phyloP scores from a whole-genome alignment of 345 rosid species.

The Aethionema arabicum region DNA sequence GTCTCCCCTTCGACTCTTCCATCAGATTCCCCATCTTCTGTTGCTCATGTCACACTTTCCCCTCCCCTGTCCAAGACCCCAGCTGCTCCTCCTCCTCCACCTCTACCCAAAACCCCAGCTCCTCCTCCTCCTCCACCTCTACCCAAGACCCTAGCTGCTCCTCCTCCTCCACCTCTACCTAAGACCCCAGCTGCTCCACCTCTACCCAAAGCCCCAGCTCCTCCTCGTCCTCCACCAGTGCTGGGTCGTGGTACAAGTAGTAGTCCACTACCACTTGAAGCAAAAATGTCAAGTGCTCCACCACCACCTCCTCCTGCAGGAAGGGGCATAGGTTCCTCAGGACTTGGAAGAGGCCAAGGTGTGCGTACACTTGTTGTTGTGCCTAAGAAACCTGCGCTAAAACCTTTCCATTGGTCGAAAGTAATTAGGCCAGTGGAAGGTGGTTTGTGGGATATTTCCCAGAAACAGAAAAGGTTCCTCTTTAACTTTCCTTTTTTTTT shows the following conservation, averaged over 20 bases:
- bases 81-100: conserved; percentile 12
- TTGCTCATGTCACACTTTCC: conserved; percentile 25
- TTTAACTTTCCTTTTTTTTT: conserved; percentile 10
- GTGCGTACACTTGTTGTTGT: conserved; percentile 44
- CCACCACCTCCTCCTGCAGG: conserved; percentile 75
- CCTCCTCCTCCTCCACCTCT: too few species aligned
- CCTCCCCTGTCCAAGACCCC: conserved; percentile 36
- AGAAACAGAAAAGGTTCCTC: conserved; percentile 60
- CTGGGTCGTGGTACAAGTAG: conserved; percentile 37
- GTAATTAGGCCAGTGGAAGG: conserved; percentile 89
- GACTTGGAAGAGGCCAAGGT: conserved; percentile 62
- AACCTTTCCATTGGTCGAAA: conserved; percentile 97
- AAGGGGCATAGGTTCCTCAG: conserved; percentile 54
- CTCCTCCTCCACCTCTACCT: too few species aligned
- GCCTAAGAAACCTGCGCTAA: conserved; percentile 67
- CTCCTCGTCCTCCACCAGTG: conserved; percentile 61
- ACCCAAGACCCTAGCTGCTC: too few species aligned
- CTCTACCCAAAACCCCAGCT: too few species aligned
- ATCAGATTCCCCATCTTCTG: conserved; percentile 26
- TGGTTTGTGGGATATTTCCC: conserved; percentile 94
- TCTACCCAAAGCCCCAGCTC: too few species aligned
- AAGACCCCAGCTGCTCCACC: too few species aligned
- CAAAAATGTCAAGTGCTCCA: conserved; percentile 53
- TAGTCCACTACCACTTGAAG: conserved; percentile 51
- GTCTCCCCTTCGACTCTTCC: conserved; percentile 37